phyloP scores from a whole-genome alignment of 2,329 filamentous ascomycete species.

The Ascomycota sp. region DNA sequence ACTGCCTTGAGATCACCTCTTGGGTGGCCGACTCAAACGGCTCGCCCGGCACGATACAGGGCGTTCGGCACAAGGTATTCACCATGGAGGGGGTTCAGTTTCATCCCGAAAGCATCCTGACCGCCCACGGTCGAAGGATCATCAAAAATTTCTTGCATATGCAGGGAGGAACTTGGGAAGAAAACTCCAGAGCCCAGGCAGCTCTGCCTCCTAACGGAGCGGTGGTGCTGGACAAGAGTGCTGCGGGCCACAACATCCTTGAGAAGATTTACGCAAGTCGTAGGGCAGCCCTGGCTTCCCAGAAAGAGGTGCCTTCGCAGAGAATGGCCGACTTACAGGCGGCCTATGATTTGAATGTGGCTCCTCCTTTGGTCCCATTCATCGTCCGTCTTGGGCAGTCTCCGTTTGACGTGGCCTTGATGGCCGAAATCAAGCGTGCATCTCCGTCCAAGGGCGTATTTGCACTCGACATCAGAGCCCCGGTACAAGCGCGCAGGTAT shows the following conservation, averaged over 20 bases:
- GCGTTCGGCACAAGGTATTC: constrained; percentile 79
- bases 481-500: constrained; percentile 77
- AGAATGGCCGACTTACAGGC: constrained; percentile 68
- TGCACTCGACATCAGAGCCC: constrained; percentile 68
- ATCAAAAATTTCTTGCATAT: constrained; percentile 79
- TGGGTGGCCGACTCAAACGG: constrained; percentile 65
- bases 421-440: constrained; percentile 93
- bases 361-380: constrained; percentile 68
- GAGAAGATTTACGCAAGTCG: constrained; percentile 79
- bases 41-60: constrained; percentile 81
- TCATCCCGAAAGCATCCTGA: constrained; percentile 92
- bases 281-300: constrained; percentile 51
- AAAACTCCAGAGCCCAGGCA: constrained; percentile 42
- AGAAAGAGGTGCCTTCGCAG: constrained; percentile 73
- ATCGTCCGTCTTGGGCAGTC: constrained; percentile 60
- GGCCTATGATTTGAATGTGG: constrained; percentile 64
- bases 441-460: constrained; percentile 95
- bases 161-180: constrained; percentile 79
- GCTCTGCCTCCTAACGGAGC: constrained; percentile 11
- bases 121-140: constrained; percentile 72
- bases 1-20: constrained; percentile 73
- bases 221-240: constrained; percentile 8
- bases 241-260: constrained; percentile 65
- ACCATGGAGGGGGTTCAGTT: constrained; percentile 94
- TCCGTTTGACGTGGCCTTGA: constrained; percentile 72